phyloP scores from a whole-genome alignment of 176 grass and related monocot genomes.

The Neostapfia colusana region DNA sequence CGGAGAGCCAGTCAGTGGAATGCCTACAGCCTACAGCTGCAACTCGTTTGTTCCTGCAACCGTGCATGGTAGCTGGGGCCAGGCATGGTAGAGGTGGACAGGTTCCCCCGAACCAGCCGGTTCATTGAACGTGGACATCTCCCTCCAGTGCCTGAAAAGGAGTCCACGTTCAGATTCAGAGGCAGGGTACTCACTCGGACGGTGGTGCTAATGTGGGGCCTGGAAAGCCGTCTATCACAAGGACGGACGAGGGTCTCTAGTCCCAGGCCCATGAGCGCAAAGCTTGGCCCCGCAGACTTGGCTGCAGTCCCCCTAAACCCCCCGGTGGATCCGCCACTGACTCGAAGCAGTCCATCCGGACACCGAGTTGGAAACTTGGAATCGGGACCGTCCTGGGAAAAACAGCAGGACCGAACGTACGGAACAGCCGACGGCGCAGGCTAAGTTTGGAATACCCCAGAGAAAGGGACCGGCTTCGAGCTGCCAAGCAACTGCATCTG shows the following conservation, averaged over 20 bases:
- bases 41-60: background rate
- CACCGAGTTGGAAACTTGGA: background rate
- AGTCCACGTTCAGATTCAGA: background rate
- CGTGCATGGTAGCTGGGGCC: background rate
- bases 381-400: too few species aligned
- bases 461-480: too few species aligned
- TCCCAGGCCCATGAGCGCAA: background rate
- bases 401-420: too few species aligned
- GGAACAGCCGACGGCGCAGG: too few species aligned
- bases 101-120: constrained; percentile 18
- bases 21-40: background rate
- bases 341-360: too few species aligned
- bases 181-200: background rate
- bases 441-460: too few species aligned
- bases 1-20: background rate
- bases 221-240: too few species aligned
- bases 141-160: background rate
- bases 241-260: background rate
- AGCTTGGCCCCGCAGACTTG: background rate
- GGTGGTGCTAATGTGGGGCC: background rate
- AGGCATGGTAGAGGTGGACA: background rate
- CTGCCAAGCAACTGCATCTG: too few species aligned
- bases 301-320: too few species aligned
- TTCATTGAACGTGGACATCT: constrained; percentile 37
- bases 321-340: too few species aligned